Evolutionary conservation across 768 basidiomycete genomes (phyloP).

Genomic region (Bullera alba): DNA sequence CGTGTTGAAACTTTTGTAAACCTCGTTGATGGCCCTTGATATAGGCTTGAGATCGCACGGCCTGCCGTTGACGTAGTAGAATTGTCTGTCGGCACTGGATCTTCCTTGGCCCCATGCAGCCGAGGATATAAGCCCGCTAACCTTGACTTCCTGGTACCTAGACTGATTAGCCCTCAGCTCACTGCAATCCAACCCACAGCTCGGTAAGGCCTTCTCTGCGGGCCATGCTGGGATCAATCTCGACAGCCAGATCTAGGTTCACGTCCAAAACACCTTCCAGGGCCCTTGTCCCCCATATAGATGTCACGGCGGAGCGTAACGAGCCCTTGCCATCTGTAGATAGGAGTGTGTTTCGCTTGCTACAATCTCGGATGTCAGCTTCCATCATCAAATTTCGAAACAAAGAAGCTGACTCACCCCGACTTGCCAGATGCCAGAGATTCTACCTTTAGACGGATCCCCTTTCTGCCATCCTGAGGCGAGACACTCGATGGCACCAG

Average conservation of each 20-base stretch:
- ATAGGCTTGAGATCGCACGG: slow-evolving; percentile 75
- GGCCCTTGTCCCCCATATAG: slow-evolving; percentile 78
- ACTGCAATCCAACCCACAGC: slow-evolving; percentile 19
- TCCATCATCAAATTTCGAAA: neutral
- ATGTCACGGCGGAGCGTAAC: slow-evolving; percentile 58
- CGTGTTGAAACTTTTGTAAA: slow-evolving; percentile 73
- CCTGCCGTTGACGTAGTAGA: slow-evolving; percentile 84
- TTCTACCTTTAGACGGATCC: slow-evolving; percentile 67
- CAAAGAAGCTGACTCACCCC: slow-evolving; percentile 53
- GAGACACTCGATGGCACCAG: slow-evolving; percentile 57
- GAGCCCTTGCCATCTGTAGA: slow-evolving; percentile 64
- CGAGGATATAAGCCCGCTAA: slow-evolving; percentile 76
- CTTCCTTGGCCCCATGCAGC: slow-evolving; percentile 70
- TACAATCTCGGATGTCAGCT: slow-evolving; percentile 7
- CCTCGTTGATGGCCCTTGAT: slow-evolving; percentile 84
- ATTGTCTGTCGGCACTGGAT: slow-evolving; percentile 75
- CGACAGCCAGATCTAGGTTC: slow-evolving; percentile 61
- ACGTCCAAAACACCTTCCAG: slow-evolving; percentile 70
- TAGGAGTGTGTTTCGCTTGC: slow-evolving; percentile 56
- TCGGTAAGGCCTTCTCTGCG: slow-evolving; percentile 48
- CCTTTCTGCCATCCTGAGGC: slow-evolving; percentile 46
- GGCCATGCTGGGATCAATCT: slow-evolving; percentile 56
- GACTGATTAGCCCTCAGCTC: neutral
- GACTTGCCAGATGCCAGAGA: slow-evolving; percentile 51
- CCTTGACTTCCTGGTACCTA: slow-evolving; percentile 48